Percentiles rank a stretch among this genome's conserved stretches.
Evolutionary conservation across 805 yeast species (phyloP).

Genomic region (Priceomyces haplophilus): DNA sequence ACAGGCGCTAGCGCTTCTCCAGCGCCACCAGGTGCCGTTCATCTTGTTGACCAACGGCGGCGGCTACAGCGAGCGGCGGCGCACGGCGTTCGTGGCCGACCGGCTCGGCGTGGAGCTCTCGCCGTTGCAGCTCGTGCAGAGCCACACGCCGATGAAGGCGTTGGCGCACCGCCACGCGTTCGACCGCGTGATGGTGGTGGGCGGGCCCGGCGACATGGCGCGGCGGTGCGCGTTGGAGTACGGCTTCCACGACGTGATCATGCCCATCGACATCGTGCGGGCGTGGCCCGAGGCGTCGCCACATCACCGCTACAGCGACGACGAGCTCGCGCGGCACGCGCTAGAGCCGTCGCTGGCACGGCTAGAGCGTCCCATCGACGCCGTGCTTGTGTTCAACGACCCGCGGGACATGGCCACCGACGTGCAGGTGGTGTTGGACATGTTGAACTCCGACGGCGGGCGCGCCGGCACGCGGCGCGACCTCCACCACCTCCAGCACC

Average conservation of each 20-base stretch:
- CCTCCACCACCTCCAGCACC: constrained; percentile 8
- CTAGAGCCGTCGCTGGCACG: constrained; percentile 25
- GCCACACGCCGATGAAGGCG: constrained; percentile 81
- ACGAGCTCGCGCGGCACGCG: constrained; percentile 44
- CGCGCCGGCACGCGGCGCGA: constrained; percentile 57
- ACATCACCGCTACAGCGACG: constrained; percentile 51
- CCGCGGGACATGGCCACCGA: constrained; percentile 88
- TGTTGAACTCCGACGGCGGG: constrained; percentile 64
- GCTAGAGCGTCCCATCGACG: constrained; percentile 54
- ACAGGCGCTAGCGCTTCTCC: constrained; percentile 54
- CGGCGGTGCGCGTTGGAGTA: constrained; percentile 69
- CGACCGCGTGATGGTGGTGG: constrained; percentile 72
- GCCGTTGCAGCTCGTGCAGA: constrained; percentile 69
- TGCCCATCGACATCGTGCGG: constrained; percentile 67
- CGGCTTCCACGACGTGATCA: constrained; percentile 74
- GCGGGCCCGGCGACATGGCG: constrained; percentile 72
- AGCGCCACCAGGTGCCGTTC: constrained; percentile 62
- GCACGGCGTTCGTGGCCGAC: constrained; percentile 52
- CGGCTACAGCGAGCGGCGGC: constrained; percentile 63
- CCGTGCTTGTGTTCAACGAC: constrained; percentile 80
- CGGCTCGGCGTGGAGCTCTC: constrained; percentile 45
- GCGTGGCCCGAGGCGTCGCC: constrained; percentile 65
- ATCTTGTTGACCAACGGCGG: constrained; percentile 91
- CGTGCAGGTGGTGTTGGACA: constrained; percentile 70
- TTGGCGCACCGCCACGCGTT: constrained; percentile 46